Conservation (phyloP, 805 yeast species). For the Metschnikowia vanudenii region DNA sequence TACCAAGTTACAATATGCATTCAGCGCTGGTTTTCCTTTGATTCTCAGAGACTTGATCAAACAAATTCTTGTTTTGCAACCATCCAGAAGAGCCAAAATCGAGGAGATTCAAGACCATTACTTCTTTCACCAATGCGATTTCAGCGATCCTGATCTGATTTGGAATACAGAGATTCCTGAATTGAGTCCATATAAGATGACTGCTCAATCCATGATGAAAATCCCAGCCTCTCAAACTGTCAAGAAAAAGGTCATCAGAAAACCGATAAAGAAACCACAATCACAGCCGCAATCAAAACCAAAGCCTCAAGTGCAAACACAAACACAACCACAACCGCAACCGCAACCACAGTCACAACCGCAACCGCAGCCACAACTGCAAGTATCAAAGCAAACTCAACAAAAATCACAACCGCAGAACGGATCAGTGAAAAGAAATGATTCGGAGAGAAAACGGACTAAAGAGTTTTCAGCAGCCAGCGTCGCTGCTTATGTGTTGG, state of each 20-base stretch:
- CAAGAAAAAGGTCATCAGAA: slow-evolving; percentile 5
- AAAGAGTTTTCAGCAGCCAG: slow-evolving; percentile 33
- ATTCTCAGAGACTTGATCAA: slow-evolving; percentile 63
- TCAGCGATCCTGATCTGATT: slow-evolving; percentile 60
- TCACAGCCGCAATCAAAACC: background rate
- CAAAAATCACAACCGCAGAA: slow-evolving; percentile 3
- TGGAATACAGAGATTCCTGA: slow-evolving; percentile 73
- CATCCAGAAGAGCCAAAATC: slow-evolving; percentile 61
- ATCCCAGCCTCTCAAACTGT: slow-evolving; percentile 43
- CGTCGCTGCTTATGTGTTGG: slow-evolving; percentile 42
- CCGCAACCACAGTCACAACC: too few relatives aligned
- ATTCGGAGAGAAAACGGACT: slow-evolving; percentile 3
- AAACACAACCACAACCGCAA: too few relatives aligned
- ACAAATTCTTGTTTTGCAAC: slow-evolving; percentile 67
- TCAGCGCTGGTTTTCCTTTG: slow-evolving; percentile 56
- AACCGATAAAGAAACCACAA: slow-evolving; percentile 4
- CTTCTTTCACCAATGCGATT: slow-evolving; percentile 69
- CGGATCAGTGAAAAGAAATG: background rate
- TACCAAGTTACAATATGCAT: slow-evolving; percentile 76
- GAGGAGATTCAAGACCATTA: slow-evolving; percentile 59
- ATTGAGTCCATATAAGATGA: slow-evolving; percentile 67
- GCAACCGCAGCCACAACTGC: too few relatives aligned
- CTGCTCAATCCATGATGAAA: slow-evolving; percentile 77
- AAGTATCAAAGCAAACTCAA: too few relatives aligned
- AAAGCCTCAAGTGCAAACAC: too few relatives aligned